Evolutionary conservation across 2,329 filamentous ascomycete genomes (phyloP).

Genomic region (Daldinia sp.): DNA sequence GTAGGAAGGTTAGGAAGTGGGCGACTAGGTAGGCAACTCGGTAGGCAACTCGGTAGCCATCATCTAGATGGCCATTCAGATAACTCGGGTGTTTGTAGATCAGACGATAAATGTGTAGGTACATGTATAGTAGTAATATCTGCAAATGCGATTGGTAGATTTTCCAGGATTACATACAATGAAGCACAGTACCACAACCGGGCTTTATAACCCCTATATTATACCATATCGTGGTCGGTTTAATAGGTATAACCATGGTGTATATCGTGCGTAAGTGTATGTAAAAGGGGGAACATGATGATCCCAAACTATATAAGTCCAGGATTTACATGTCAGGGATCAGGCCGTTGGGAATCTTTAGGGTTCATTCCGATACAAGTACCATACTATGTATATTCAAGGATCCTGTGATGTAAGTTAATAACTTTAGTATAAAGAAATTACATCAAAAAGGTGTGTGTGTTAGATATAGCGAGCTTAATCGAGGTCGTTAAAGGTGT

Average conservation of each 20-base stretch:
- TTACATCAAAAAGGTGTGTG: constrained; percentile 21
- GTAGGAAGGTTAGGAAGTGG: too few relatives aligned
- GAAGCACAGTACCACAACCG: constrained; percentile 11
- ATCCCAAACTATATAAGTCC: not conserved
- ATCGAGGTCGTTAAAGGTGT: constrained; percentile 3
- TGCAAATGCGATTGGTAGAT: constrained; percentile 23
- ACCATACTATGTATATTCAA: constrained; percentile 8
- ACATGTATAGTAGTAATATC: constrained; percentile 6
- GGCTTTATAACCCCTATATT: not conserved
- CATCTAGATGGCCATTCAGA: constrained; percentile 11
- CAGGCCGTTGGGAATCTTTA: not conserved
- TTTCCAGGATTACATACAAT: constrained; percentile 7
- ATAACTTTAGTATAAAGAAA: constrained; percentile 11
- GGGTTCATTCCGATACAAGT: constrained; percentile 9
- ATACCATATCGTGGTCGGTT: not conserved
- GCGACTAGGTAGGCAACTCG: too few relatives aligned
- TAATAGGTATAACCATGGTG: not conserved
- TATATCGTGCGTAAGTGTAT: not conserved
- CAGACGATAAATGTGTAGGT: constrained; percentile 19
- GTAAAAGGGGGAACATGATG: not conserved
- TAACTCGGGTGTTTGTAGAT: constrained; percentile 33
- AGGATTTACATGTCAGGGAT: not conserved
- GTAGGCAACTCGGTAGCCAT: too few relatives aligned
- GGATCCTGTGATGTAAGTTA: constrained; percentile 24
- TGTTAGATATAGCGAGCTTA: constrained; percentile 11